Evolutionary conservation across 345 rosid species (phyloP), one percentile per base, ranked within the genome.

Genomic region (Ailanthus altissimus): DNA sequence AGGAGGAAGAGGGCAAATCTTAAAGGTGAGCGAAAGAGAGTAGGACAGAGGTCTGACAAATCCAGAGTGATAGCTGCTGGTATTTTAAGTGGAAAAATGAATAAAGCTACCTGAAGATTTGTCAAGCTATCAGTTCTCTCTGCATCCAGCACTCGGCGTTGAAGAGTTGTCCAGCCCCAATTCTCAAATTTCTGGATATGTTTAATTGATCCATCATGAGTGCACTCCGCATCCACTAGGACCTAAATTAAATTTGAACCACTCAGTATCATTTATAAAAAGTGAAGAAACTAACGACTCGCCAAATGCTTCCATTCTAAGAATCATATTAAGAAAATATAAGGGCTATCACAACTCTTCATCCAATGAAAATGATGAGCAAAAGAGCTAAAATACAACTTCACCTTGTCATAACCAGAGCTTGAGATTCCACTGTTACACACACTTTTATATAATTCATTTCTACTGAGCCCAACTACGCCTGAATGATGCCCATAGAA

Each of bases 211-310:
- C 99, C 99, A 83, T 96, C 99, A 82, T 93, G 99, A 75, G 98
- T 96, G 82, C 98, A 96, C 77, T 93, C 99, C 58, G 99, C 99
- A 86, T 96, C 99, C 69, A 96, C 99, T 45, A 96, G 97, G 49
- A 96, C 97, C 98, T 94, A 86, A 76, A 83, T 64, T 23, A 75
- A 38, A 66, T 77, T 46, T 49, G 40, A 84, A 75, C 73, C 8
- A 72, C n/a, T 65, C 45, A 62, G 71, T 74, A 60, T 58, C 50
- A 49, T 68, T 47, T 20, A 49, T 47, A 40, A 67, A 54, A 26
- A 45, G 25, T 26, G 49, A 53, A 71, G 4, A 64, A 28, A 25
- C 16, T 58, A 50, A 21, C 42, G 3, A n/a, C 10, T 53, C 6
- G 38, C 38, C 15, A 36, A 32, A n/a, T 56, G 12, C 20, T 26